Conservation (phyloP, 495 filamentous ascomycete genomes). For the Letharia columbiana region DNA sequence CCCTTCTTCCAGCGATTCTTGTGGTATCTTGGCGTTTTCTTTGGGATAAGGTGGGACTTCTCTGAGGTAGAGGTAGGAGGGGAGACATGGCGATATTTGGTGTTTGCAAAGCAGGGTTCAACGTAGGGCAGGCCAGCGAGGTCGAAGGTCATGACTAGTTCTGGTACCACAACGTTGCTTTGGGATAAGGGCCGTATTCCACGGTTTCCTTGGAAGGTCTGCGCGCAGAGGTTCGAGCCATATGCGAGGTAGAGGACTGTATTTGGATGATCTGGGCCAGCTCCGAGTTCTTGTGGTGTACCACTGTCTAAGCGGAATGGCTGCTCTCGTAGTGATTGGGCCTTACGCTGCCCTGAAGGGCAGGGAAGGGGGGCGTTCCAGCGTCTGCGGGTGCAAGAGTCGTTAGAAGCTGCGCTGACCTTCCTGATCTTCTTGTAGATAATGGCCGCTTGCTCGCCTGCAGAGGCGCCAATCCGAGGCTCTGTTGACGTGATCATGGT, state of each 20-base stretch:
- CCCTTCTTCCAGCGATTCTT: slow-evolving; percentile 62
- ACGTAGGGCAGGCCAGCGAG: slow-evolving; percentile 76
- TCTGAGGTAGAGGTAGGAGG: slow-evolving; percentile 21
- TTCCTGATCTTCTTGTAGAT: slow-evolving; percentile 2
- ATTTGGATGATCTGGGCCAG: slow-evolving; percentile 18
- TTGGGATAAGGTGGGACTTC: slow-evolving; percentile 31
- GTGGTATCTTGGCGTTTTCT: slow-evolving; percentile 29
- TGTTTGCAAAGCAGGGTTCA: slow-evolving; percentile 91
- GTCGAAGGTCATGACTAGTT: slow-evolving; percentile 70
- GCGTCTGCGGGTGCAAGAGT: not conserved
- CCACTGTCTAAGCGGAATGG: not conserved
- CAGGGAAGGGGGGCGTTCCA: not conserved
- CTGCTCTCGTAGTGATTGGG: slow-evolving; percentile 16
- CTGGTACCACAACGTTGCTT: slow-evolving; percentile 70
- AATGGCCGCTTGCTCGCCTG: slow-evolving; percentile 2
- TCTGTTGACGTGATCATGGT: slow-evolving; percentile 2
- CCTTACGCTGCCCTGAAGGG: slow-evolving; percentile 10
- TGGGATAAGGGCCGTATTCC: slow-evolving; percentile 71
- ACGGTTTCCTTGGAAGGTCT: slow-evolving; percentile 66
- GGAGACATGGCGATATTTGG: slow-evolving; percentile 40
- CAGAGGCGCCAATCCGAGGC: not conserved
- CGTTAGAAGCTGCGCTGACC: not conserved
- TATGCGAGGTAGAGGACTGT: slow-evolving; percentile 91
- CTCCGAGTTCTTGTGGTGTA: not conserved
- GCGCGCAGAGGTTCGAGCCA: slow-evolving; percentile 74